Percentiles rank a stretch among this genome's conserved stretches.
These are phyloP conservation scores for Antrodiella citrinella DNA, from an alignment of 768 basidiomycete species.

Conservation along the genomic window DNA sequence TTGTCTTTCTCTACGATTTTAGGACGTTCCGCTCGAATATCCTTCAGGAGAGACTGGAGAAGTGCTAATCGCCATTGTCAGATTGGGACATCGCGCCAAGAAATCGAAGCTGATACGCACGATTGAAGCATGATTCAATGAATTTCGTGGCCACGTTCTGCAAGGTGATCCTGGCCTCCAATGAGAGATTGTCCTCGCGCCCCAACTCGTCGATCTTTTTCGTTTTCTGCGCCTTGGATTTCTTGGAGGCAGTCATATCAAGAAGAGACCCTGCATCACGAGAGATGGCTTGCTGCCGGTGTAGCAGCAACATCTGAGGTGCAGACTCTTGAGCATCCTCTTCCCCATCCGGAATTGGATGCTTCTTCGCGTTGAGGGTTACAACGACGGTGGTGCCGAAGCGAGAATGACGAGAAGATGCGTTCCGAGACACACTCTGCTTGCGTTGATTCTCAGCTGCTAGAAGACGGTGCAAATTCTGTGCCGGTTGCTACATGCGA, in stretches of 20 bases:
- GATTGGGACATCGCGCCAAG: background rate
- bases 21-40: slow-evolving; percentile 85
- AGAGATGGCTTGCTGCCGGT: slow-evolving; percentile 76
- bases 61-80: slow-evolving; percentile 40
- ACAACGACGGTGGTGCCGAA: slow-evolving; percentile 95
- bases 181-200: slow-evolving; percentile 56
- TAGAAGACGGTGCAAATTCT: slow-evolving; percentile 68
- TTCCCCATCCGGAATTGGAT: slow-evolving; percentile 18
- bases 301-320: slow-evolving; percentile 63
- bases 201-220: slow-evolving; percentile 66
- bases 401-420: slow-evolving; percentile 81
- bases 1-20: slow-evolving; percentile 96
- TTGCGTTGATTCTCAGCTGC: slow-evolving; percentile 65
- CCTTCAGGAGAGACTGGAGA: slow-evolving; percentile 76
- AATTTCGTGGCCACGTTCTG: slow-evolving; percentile 68
- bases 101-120: slow-evolving; percentile 39
- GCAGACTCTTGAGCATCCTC: slow-evolving; percentile 17
- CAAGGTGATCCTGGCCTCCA: slow-evolving; percentile 56
- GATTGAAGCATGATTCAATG: slow-evolving; percentile 79
- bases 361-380: slow-evolving; percentile 45
- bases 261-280: slow-evolving; percentile 60
- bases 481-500: slow-evolving; percentile 48
- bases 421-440: slow-evolving; percentile 41
- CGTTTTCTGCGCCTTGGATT: slow-evolving; percentile 44
- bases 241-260: slow-evolving; percentile 42